phyloP scores from a whole-genome alignment of 2,329 filamentous ascomycete genomes.

The Exserohilum rostratum region DNA sequence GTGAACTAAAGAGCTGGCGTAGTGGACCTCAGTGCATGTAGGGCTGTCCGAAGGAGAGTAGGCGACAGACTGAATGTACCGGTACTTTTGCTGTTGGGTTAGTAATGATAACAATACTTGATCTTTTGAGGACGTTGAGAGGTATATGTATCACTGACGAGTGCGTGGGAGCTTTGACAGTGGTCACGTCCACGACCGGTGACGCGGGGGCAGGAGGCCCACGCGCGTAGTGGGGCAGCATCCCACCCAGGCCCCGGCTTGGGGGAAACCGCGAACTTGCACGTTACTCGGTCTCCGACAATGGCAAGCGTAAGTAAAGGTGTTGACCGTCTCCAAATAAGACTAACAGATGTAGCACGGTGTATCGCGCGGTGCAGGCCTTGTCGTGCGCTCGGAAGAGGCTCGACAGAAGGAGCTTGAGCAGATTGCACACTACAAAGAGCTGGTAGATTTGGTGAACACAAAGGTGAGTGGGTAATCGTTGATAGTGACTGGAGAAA shows the following conservation, averaged over 20 bases:
- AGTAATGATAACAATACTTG: slow-evolving; percentile 39
- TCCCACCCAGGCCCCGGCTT: slow-evolving; percentile 29
- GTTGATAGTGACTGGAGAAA: neutral
- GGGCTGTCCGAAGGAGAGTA: slow-evolving; percentile 20
- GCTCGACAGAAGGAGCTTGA: slow-evolving; percentile 73
- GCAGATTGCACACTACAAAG: slow-evolving; percentile 77
- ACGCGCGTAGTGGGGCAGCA: slow-evolving; percentile 38
- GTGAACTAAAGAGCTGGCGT: slow-evolving; percentile 1
- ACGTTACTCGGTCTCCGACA: slow-evolving; percentile 6
- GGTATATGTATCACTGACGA: slow-evolving; percentile 12
- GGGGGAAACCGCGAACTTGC: slow-evolving; percentile 20
- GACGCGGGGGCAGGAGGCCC: slow-evolving; percentile 29
- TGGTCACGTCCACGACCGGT: slow-evolving; percentile 21
- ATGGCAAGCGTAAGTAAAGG: slow-evolving; percentile 51
- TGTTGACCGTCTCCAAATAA: neutral
- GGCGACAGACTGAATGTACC: slow-evolving; percentile 16
- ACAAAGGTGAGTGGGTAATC: slow-evolving; percentile 59
- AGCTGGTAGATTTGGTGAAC: slow-evolving; percentile 71
- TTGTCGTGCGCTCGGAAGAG: slow-evolving; percentile 68
- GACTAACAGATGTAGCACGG: slow-evolving; percentile 71
- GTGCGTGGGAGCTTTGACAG: slow-evolving; percentile 12
- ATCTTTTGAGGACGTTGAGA: slow-evolving; percentile 25
- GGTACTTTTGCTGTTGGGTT: slow-evolving; percentile 40
- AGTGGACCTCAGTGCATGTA: slow-evolving; percentile 31
- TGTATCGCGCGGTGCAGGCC: slow-evolving; percentile 66